Conservation (phyloP, 306 rosid genomes). For the Cicer cuneatum region DNA sequence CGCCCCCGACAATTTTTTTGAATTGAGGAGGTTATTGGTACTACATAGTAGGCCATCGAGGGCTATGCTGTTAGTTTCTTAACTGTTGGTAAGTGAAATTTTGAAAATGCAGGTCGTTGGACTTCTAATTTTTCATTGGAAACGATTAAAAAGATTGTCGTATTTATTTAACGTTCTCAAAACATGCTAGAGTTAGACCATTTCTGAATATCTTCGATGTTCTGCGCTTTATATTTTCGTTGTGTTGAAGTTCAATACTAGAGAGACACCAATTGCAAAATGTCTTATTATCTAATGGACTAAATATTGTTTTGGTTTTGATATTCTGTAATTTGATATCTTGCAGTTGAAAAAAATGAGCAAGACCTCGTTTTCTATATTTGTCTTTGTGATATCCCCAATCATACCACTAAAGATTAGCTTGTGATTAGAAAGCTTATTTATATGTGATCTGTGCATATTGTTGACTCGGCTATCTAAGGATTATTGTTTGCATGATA, state of each 20-base stretch:
- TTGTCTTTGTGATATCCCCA: too few species aligned
- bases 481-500: too few species aligned
- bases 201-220: neutral
- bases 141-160: neutral
- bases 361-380: conserved; percentile 40
- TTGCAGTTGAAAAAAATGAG: conserved; percentile 86
- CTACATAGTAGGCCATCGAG: neutral
- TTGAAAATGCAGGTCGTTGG: neutral
- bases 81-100: neutral
- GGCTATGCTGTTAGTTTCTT: neutral
- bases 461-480: too few species aligned
- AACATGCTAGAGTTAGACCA: neutral
- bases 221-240: neutral
- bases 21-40: neutral
- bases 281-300: neutral
- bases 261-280: too few species aligned
- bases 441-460: too few species aligned
- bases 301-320: neutral
- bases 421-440: too few species aligned
- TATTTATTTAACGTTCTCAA: neutral
- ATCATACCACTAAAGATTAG: too few species aligned
- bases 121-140: neutral
- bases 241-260: too few species aligned
- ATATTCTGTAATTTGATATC: conserved; percentile 23
- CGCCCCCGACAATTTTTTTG: neutral